These are phyloP conservation scores for Dacryopinax spathularia DNA, from an alignment of 768 basidiomycete species.

Conservation along the genomic window DNA sequence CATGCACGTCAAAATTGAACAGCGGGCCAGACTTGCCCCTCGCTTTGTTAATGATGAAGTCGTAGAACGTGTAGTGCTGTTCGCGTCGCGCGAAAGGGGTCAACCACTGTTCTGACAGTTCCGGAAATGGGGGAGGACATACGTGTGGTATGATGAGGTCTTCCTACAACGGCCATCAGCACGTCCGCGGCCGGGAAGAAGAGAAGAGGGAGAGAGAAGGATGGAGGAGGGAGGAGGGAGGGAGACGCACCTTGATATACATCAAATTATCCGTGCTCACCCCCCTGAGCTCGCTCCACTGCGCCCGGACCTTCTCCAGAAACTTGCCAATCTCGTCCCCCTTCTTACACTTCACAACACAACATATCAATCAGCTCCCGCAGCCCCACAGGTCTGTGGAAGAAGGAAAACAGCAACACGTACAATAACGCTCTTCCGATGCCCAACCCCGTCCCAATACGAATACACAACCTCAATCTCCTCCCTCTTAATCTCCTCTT, in stretches of 20 bases:
- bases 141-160: constrained; percentile 96
- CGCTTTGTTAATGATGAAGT: constrained; percentile 96
- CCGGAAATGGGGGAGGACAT: constrained; percentile 18
- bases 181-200: background rate
- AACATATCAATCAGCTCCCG: background rate
- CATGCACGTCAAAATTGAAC: constrained; percentile 98
- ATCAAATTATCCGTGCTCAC: constrained; percentile 91
- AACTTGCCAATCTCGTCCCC: constrained; percentile 79
- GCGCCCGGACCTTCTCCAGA: constrained; percentile 81
- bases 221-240: background rate
- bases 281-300: constrained; percentile 82
- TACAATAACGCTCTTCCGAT: constrained; percentile 80
- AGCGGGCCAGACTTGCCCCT: constrained; percentile 95
- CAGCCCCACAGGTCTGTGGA: background rate
- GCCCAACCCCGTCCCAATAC: constrained; percentile 97
- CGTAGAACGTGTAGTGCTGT: constrained; percentile 97
- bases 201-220: constrained; percentile 6
- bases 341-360: constrained; percentile 73
- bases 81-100: background rate
- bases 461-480: constrained; percentile 88
- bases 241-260: constrained; percentile 74
- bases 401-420: constrained; percentile 22
- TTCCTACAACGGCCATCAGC: constrained; percentile 42
- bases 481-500: constrained; percentile 53
- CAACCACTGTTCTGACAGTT: background rate